Conservation (phyloP, 2,329 filamentous ascomycete species). For the Aspergillus quadricinctus region DNA sequence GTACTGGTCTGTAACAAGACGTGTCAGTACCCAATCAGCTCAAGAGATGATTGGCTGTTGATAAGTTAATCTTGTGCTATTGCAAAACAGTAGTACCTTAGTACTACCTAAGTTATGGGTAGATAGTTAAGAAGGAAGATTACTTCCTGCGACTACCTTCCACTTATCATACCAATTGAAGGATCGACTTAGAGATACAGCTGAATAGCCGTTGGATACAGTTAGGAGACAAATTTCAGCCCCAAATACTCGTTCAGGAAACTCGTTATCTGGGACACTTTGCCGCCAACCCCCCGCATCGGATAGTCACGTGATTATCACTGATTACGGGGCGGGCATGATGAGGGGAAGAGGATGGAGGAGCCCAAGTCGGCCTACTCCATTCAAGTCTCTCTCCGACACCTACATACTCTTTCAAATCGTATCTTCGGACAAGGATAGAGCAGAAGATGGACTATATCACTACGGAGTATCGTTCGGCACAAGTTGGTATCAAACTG, state of each 20-base stretch:
- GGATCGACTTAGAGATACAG: background rate
- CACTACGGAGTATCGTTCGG: background rate
- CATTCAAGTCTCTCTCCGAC: too few species aligned
- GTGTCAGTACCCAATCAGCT: background rate
- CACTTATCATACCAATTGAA: background rate
- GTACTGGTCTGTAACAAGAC: background rate
- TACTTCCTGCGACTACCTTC: background rate
- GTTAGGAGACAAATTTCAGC: background rate
- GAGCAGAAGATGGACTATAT: background rate
- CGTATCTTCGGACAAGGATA: background rate
- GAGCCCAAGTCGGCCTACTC: too few species aligned
- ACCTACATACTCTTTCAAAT: background rate
- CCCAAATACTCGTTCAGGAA: background rate
- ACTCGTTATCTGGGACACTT: background rate
- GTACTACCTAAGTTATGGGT: background rate
- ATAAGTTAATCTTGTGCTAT: conserved; percentile 6
- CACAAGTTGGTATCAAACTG: background rate
- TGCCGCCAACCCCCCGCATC: background rate
- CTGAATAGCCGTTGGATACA: too few species aligned
- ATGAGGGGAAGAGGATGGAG: background rate
- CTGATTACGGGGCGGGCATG: background rate
- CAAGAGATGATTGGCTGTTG: conserved; percentile 10
- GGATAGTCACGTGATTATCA: background rate
- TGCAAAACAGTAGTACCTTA: too few species aligned
- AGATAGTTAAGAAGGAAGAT: background rate